Evolutionary conservation across 2,329 filamentous ascomycete species (phyloP).

Genomic region (Pseudocercospora cruenta): DNA sequence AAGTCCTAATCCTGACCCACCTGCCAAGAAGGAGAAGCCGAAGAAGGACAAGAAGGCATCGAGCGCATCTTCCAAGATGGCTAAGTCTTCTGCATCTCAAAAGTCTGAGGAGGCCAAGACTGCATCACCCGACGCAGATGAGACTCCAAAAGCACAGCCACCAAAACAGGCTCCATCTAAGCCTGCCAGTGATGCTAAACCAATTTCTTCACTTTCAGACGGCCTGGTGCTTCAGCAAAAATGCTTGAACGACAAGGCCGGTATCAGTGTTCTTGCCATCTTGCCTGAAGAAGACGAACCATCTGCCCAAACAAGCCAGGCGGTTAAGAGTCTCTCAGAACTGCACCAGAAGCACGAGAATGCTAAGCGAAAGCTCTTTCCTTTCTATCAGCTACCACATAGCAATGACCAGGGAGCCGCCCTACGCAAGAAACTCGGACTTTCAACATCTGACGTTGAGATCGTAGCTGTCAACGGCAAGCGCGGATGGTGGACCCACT

Average conservation of each 20-base stretch:
- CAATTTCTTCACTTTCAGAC: slow-evolving; percentile 68
- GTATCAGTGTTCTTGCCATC: slow-evolving; percentile 81
- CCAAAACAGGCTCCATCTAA: slow-evolving; percentile 49
- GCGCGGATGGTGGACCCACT: slow-evolving; percentile 82
- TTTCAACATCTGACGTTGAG: slow-evolving; percentile 64
- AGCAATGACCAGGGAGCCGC: slow-evolving; percentile 59
- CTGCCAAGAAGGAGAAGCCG: slow-evolving; percentile 52
- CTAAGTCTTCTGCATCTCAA: slow-evolving; percentile 56
- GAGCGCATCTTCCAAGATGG: slow-evolving; percentile 53
- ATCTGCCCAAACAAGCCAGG: slow-evolving; percentile 33
- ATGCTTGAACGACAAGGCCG: slow-evolving; percentile 75
- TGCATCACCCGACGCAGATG: slow-evolving; percentile 54
- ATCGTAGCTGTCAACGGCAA: slow-evolving; percentile 84
- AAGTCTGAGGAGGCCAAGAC: slow-evolving; percentile 54
- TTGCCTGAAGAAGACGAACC: slow-evolving; percentile 57
- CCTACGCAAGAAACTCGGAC: slow-evolving; percentile 65
- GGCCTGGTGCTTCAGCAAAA: slow-evolving; percentile 66
- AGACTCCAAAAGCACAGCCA: slow-evolving; percentile 57
- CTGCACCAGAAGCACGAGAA: slow-evolving; percentile 75
- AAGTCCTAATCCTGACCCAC: slow-evolving; percentile 76
- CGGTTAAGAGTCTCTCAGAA: slow-evolving; percentile 67
- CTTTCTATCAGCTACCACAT: slow-evolving; percentile 75
- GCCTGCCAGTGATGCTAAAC: slow-evolving; percentile 55
- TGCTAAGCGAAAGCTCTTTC: slow-evolving; percentile 72
- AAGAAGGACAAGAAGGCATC: slow-evolving; percentile 49